Conservation (phyloP, 352 stramenopile genomes). For the Phytopythium ostracodes region DNA sequence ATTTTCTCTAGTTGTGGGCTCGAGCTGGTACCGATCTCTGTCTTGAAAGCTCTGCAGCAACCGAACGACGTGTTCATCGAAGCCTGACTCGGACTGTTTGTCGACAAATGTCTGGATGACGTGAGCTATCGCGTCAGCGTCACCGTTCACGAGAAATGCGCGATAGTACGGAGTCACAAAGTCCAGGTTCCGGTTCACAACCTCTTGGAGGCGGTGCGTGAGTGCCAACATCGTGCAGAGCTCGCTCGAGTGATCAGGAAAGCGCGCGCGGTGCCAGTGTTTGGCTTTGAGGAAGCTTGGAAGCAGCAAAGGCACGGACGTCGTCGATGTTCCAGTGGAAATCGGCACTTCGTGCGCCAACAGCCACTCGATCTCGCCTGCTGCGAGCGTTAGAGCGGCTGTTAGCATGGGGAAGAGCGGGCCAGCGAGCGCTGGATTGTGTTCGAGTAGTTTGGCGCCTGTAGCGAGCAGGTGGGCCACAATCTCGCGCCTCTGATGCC, state of each 20-base stretch:
- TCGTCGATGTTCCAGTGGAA: not conserved
- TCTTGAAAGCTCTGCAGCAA: slow-evolving; percentile 45
- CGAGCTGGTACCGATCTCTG: slow-evolving; percentile 22
- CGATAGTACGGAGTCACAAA: slow-evolving; percentile 36
- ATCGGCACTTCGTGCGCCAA: slow-evolving; percentile 23
- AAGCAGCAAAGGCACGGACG: slow-evolving; percentile 20
- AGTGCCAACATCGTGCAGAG: slow-evolving; percentile 19
- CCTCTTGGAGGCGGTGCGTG: slow-evolving; percentile 19
- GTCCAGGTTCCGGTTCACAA: slow-evolving; percentile 17
- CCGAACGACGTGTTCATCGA: slow-evolving; percentile 11
- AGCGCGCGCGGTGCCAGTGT: slow-evolving; percentile 36
- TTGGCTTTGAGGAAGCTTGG: slow-evolving; percentile 46
- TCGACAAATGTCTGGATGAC: slow-evolving; percentile 26
- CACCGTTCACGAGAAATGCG: slow-evolving; percentile 33
- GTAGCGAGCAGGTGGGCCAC: slow-evolving; percentile 32
- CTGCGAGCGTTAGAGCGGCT: slow-evolving; percentile 22
- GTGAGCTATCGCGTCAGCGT: slow-evolving; percentile 44
- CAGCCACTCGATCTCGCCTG: slow-evolving; percentile 53
- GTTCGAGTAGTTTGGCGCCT: slow-evolving; percentile 28
- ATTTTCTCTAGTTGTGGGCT: slow-evolving; percentile 5
- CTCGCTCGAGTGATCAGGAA: slow-evolving; percentile 12
- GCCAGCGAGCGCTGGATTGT: slow-evolving; percentile 33
- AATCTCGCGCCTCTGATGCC: slow-evolving; percentile 35
- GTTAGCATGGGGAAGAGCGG: slow-evolving; percentile 48
- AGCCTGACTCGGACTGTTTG: not conserved